Evolutionary conservation across 1,284 basidiomycete species (phyloP), one percentile per base, ranked within the genome.

Genomic region (Mycena sp.): DNA sequence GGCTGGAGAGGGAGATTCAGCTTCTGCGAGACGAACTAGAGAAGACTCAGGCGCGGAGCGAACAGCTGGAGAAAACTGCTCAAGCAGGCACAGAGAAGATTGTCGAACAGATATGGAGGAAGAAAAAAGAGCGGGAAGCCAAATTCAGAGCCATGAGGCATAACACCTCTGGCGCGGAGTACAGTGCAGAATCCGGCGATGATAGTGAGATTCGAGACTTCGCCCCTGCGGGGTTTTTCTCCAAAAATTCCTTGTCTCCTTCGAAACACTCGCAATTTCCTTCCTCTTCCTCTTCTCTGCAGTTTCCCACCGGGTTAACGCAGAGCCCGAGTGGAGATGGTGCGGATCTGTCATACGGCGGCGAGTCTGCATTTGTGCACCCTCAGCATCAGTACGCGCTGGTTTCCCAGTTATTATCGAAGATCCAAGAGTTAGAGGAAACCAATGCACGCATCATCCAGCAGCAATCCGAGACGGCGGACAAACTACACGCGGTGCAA

Each of bases 381-480:
- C 67, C 63, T 54, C 53, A 30, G 19, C 75, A 92, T n/a, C n/a
- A n/a, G 69, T 83, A 85, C 28, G 82, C 83, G 14, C 79, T 94
- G 54, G 84, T 95, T 16, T 80, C 86, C 1, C 89, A 93, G 72
- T 83, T 95, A 4, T 75, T 94, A 30, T 71, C 78, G n/a, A 95
- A 94, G 77, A 90, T 95, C 53, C 80, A 84, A 28, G 93, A 95
- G 72, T 80, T 95, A 0, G 90, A 94, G 72, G 81, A 89, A 60
- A 85, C 91, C 12, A 93, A 97, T 71, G 68, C 81, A 17, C 82
- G 85, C 65, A 93, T 96, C 65, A 78, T 87, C 45, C 79, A 85
- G 64, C 86, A 93, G 72, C 90, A 94, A 71, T 74, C 75, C 1
- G 83, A 85, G 64, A 90, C 92, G 1, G 79, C 84, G 16, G 76